These are phyloP conservation scores for Ophiostoma novo-ulmi DNA, from an alignment of 2,329 filamentous ascomycete genomes.

Conservation along the genomic window DNA sequence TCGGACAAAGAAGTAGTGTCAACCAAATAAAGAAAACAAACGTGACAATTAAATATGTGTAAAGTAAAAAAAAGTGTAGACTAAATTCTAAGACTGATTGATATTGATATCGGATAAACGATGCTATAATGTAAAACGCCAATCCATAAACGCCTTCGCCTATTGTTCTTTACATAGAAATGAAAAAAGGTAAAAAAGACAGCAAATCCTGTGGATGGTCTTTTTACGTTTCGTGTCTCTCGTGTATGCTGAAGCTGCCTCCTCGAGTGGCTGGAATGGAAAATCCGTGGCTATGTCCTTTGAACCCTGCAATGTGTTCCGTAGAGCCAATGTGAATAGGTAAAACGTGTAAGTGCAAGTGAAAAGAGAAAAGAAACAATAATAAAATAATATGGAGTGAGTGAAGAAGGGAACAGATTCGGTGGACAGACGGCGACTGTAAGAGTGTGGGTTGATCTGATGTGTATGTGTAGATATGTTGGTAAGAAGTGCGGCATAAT, in stretches of 20 bases:
- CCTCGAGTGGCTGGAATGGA: not conserved
- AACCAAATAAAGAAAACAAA: not conserved
- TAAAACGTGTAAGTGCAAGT: not conserved
- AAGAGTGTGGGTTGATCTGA: not conserved
- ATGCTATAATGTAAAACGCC: slow-evolving; percentile 8
- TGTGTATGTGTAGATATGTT: not conserved
- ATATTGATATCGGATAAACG: not conserved
- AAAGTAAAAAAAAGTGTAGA: not conserved
- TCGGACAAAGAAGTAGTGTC: no score
- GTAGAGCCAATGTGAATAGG: not conserved
- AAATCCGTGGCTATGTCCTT: not conserved
- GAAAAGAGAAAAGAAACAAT: not conserved
- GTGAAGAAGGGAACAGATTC: not conserved
- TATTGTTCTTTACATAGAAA: not conserved
- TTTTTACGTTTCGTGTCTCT: slow-evolving; percentile 9
- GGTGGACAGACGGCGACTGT: no score
- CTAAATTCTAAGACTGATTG: not conserved
- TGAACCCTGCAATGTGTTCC: not conserved
- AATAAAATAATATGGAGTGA: not conserved
- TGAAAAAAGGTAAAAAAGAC: not conserved
- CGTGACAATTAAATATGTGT: not conserved
- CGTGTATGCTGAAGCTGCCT: slow-evolving; percentile 6
- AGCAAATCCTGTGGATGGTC: not conserved
- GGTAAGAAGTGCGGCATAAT: not conserved
- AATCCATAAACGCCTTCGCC: slow-evolving; percentile 14